These are phyloP conservation scores for Simmondsia chinensis DNA, from an alignment of 148 eudicot genomes.

Conservation along the genomic window DNA sequence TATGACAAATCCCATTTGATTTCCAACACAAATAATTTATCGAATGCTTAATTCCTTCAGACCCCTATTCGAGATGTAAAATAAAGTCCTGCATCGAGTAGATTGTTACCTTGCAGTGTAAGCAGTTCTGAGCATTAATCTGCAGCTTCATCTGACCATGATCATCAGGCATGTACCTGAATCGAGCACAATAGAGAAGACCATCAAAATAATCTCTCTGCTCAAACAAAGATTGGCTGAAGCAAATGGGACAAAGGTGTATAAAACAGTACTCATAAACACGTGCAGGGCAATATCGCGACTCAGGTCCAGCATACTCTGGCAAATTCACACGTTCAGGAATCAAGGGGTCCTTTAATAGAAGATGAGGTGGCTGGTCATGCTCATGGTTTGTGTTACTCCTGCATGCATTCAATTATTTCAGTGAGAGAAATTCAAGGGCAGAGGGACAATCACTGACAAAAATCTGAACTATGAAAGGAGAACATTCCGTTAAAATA, in stretches of 20 bases:
- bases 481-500: no score
- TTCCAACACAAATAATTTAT: no score
- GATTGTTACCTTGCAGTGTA: constrained; percentile 85
- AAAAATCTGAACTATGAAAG: no score
- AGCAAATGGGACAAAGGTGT: not conserved
- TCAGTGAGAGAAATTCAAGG: no score
- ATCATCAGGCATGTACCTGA: constrained; percentile 67
- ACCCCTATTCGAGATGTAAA: no score
- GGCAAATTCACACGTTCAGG: constrained; percentile 65
- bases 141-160: constrained; percentile 69
- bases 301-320: constrained; percentile 77
- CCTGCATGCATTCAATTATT: no score
- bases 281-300: constrained; percentile 94
- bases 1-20: no score
- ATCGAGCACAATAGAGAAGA: constrained; percentile 9
- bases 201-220: not conserved
- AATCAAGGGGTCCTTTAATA: constrained; percentile 53
- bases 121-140: constrained; percentile 90
- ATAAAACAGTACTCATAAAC: constrained; percentile 65
- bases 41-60: no score
- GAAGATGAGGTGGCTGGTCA: constrained; percentile 96
- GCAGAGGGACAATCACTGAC: no score
- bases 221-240: not conserved
- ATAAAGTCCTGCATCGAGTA: not conserved
- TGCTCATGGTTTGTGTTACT: constrained; percentile 97